phyloP scores from a whole-genome alignment of 2,329 filamentous ascomycete species.

The Hypoxylon sp. region DNA sequence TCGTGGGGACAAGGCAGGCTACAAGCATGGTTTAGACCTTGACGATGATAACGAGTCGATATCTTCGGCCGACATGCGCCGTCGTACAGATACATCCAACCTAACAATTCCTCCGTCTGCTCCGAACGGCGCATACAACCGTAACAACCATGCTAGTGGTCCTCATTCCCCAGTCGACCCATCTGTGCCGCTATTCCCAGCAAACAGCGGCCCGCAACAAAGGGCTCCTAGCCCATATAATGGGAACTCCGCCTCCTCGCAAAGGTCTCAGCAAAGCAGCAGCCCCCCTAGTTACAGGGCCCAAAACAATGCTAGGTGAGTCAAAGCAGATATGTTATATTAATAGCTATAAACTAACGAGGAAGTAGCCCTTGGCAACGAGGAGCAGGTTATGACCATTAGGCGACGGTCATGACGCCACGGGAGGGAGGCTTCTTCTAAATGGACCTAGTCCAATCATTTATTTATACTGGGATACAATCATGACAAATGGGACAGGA shows the following conservation, averaged over 20 bases:
- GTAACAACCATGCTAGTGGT: slow-evolving; percentile 51
- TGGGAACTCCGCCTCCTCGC: slow-evolving; percentile 52
- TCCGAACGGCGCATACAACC: slow-evolving; percentile 35
- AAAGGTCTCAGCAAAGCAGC: slow-evolving; percentile 59
- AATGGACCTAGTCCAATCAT: slow-evolving; percentile 42
- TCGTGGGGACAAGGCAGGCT: slow-evolving; percentile 76
- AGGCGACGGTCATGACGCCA: slow-evolving; percentile 47
- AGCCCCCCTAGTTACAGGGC: slow-evolving; percentile 59
- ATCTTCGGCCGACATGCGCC: slow-evolving; percentile 67
- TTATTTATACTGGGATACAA: slow-evolving; percentile 51
- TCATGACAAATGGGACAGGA: slow-evolving; percentile 53
- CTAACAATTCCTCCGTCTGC: slow-evolving; percentile 40
- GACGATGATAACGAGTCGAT: slow-evolving; percentile 79
- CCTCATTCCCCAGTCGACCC: slow-evolving; percentile 65
- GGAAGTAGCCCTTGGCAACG: slow-evolving; percentile 67
- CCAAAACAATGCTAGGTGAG: slow-evolving; percentile 65
- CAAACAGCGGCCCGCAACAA: slow-evolving; percentile 50
- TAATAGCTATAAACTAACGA: slow-evolving; percentile 45
- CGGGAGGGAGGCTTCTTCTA: slow-evolving; percentile 49
- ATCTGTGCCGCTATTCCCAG: slow-evolving; percentile 66
- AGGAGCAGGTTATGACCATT: slow-evolving; percentile 69
- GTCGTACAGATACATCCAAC: slow-evolving; percentile 54
- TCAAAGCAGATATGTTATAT: neutral
- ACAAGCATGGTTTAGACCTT: slow-evolving; percentile 72
- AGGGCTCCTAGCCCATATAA: slow-evolving; percentile 53